Conservation (phyloP, 2,329 filamentous ascomycete genomes). For the Esteya vermicola region DNA sequence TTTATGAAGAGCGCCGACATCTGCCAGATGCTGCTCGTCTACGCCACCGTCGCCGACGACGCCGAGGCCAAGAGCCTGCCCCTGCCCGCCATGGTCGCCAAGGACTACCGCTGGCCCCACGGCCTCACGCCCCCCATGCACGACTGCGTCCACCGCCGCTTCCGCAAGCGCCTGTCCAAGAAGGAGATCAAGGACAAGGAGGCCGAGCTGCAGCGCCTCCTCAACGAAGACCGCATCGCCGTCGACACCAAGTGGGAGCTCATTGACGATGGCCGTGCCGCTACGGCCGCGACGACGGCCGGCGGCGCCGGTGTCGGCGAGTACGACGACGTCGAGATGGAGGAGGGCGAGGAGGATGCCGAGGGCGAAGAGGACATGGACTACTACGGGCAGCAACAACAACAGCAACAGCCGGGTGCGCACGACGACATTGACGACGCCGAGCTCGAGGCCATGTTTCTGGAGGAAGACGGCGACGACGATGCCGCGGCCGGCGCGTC, state of each 20-base stretch:
- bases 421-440: conserved; percentile 19
- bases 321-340: conserved; percentile 32
- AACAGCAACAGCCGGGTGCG: not conserved
- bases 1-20: conserved; percentile 85
- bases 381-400: conserved; percentile 16
- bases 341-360: conserved; percentile 31
- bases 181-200: conserved; percentile 79
- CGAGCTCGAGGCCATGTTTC: conserved; percentile 21
- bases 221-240: conserved; percentile 53
- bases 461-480: conserved; percentile 38
- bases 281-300: conserved; percentile 11
- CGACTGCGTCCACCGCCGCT: conserved; percentile 67
- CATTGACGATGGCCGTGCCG: conserved; percentile 33
- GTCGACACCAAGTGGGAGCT: conserved; percentile 49
- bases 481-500: conserved; percentile 22
- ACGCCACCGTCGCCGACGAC: conserved; percentile 52
- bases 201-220: conserved; percentile 58
- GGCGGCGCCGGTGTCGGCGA: conserved; percentile 28
- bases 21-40: conserved; percentile 75
- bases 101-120: conserved; percentile 63
- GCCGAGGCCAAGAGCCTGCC: conserved; percentile 50
- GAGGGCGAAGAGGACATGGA: conserved; percentile 48
- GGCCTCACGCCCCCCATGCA: conserved; percentile 81
- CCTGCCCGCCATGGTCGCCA: conserved; percentile 59
- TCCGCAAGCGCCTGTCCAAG: conserved; percentile 69